Percentiles rank a stretch among this genome's conserved stretches.
Conservation (phyloP, 2,329 filamentous ascomycete species). For the Metarhizium anisopliae region DNA sequence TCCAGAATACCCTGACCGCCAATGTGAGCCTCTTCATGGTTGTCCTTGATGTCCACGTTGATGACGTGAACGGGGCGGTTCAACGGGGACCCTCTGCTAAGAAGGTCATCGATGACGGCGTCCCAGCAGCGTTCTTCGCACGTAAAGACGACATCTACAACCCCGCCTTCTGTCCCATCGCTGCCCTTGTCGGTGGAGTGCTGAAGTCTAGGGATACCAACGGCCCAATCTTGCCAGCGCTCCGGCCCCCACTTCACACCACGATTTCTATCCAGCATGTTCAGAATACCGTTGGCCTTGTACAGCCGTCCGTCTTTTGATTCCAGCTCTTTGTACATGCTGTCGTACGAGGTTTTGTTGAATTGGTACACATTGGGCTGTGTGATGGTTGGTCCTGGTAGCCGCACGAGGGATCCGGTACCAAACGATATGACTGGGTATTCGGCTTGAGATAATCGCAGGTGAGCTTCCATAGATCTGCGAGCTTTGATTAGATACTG, state of each 20-base stretch:
- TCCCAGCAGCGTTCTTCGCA: constrained; percentile 99
- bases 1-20: constrained; percentile 90
- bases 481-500: constrained; percentile 2
- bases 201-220: constrained; percentile 74
- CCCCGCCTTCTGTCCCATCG: constrained; percentile 73
- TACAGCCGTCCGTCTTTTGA: constrained; percentile 82
- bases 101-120: constrained; percentile 87
- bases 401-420: constrained; percentile 85
- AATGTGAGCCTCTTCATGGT: constrained; percentile 89
- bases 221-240: constrained; percentile 94
- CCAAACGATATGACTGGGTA: constrained; percentile 99
- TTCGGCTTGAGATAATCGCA: constrained; percentile 73
- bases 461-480: constrained; percentile 83
- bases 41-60: constrained; percentile 97
- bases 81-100: constrained; percentile 74
- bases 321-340: constrained; percentile 87
- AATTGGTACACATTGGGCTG: constrained; percentile 98
- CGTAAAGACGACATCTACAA: constrained; percentile 91
- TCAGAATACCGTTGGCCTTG: constrained; percentile 82
- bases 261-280: constrained; percentile 90
- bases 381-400: constrained; percentile 82
- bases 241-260: constrained; percentile 92
- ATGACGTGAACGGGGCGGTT: constrained; percentile 95
- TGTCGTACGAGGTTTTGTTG: constrained; percentile 91
- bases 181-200: constrained; percentile 69